These are phyloP conservation scores for Pythium scleroteichum DNA, from an alignment of 352 stramenopile species.

Conservation along the genomic window DNA sequence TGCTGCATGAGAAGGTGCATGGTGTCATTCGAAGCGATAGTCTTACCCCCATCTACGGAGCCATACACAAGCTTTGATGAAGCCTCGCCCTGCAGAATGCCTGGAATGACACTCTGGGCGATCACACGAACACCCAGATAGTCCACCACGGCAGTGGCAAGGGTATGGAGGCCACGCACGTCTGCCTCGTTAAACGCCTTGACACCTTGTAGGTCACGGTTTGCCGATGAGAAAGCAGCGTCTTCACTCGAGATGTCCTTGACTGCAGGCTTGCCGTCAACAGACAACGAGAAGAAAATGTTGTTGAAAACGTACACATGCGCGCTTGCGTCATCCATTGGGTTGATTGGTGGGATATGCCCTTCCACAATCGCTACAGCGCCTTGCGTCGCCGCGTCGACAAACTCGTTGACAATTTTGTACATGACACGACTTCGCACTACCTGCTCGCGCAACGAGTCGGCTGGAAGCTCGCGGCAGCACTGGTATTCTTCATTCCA, in stretches of 20 bases:
- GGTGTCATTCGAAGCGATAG: constrained; percentile 87
- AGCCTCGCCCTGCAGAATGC: constrained; percentile 95
- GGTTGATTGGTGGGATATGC: constrained; percentile 95
- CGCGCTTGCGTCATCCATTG: constrained; percentile 90
- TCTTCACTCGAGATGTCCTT: constrained; percentile 79
- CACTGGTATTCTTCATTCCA: constrained; percentile 98
- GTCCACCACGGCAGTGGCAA: constrained; percentile 95
- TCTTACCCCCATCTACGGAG: constrained; percentile 91
- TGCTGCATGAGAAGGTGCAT: constrained; percentile 92
- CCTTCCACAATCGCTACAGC: constrained; percentile 94
- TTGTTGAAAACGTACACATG: constrained; percentile 98
- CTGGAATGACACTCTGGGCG: constrained; percentile 95
- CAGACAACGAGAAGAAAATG: constrained; percentile 96
- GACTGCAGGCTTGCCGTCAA: constrained; percentile 68
- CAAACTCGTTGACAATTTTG: constrained; percentile 96
- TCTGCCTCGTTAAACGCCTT: constrained; percentile 92
- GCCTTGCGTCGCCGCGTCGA: constrained; percentile 87
- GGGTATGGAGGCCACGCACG: constrained; percentile 89
- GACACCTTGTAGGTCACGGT: constrained; percentile 89
- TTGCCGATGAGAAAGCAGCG: constrained; percentile 82
- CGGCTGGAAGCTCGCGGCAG: constrained; percentile 77
- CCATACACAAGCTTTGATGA: constrained; percentile 95
- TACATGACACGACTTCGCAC: constrained; percentile 93
- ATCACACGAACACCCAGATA: constrained; percentile 94
- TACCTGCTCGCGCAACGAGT: constrained; percentile 87